Percentiles rank a stretch among this genome's conserved stretches.
phyloP scores from a whole-genome alignment of 139 green algal genomes.

The Ettlia oleoabundans region DNA sequence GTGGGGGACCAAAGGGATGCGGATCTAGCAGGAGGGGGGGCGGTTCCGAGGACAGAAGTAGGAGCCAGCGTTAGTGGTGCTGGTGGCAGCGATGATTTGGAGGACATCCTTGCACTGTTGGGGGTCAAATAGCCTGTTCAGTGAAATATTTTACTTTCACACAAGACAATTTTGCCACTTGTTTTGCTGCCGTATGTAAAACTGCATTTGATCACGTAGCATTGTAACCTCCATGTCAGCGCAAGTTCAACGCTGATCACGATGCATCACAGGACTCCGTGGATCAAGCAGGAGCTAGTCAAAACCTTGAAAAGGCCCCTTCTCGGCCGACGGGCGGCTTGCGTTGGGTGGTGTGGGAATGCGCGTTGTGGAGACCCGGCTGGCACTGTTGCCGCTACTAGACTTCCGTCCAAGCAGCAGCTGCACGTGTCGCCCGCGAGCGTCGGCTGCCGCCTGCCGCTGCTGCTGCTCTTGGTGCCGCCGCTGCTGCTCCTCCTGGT shows the following conservation, averaged over 20 bases:
- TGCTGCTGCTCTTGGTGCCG: background rate
- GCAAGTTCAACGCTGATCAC: too few species aligned
- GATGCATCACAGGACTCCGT: background rate
- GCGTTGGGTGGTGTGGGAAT: background rate
- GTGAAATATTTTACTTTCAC: too few species aligned
- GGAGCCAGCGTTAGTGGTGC: too few species aligned
- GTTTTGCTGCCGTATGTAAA: too few species aligned
- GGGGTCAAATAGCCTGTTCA: too few species aligned
- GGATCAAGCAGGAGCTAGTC: background rate
- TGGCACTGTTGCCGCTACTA: background rate
- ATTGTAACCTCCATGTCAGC: too few species aligned
- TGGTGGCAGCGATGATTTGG: too few species aligned
- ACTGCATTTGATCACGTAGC: background rate
- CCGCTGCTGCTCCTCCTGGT: background rate
- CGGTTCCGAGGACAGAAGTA: too few species aligned
- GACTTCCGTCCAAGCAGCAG: background rate
- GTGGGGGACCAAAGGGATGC: too few species aligned
- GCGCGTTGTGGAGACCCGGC: background rate
- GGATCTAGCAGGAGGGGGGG: too few species aligned
- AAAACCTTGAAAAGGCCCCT: background rate
- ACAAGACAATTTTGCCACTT: too few species aligned
- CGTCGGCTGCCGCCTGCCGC: background rate
- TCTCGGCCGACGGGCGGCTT: background rate
- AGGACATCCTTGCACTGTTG: too few species aligned
- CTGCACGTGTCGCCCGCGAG: conserved; percentile 21